Evolutionary conservation across 164 flowering plant species (phyloP).

Genomic region (Sedum album): DNA sequence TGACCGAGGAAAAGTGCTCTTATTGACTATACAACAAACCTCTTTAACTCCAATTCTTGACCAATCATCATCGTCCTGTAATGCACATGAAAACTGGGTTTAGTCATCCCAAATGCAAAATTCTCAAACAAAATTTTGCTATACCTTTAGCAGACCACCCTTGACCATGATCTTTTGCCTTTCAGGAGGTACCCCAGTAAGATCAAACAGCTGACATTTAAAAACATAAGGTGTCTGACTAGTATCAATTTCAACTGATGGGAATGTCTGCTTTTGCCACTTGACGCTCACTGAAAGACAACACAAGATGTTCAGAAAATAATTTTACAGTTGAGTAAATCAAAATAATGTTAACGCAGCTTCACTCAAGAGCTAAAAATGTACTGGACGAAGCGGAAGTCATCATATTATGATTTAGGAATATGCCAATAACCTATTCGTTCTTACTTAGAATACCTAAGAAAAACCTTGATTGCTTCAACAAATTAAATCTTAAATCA

Average conservation of each 20-base stretch:
- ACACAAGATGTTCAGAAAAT: neutral
- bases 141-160: constrained; percentile 94
- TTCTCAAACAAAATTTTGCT: neutral
- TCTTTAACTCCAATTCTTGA: constrained; percentile 69
- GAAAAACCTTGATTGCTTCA: neutral
- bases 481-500: neutral
- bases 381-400: neutral
- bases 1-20: neutral
- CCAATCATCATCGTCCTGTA: constrained; percentile 98
- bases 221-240: constrained; percentile 86
- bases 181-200: constrained; percentile 98
- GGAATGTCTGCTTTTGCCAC: constrained; percentile 85
- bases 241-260: constrained; percentile 81
- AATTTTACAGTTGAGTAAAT: no score
- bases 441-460: no score
- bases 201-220: constrained; percentile 84
- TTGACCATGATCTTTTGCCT: constrained; percentile 97
- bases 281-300: constrained; percentile 70
- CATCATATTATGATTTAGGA: neutral
- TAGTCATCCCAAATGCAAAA: neutral
- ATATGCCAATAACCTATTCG: neutral
- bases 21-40: constrained; percentile 29
- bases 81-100: neutral
- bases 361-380: neutral
- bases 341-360: no score